A percentile compares a stretch with the other conserved stretches of the same genome.
These are phyloP conservation scores for Haberlea rhodopensis DNA, from an alignment of 257 asterid species.

Conservation along the genomic window DNA sequence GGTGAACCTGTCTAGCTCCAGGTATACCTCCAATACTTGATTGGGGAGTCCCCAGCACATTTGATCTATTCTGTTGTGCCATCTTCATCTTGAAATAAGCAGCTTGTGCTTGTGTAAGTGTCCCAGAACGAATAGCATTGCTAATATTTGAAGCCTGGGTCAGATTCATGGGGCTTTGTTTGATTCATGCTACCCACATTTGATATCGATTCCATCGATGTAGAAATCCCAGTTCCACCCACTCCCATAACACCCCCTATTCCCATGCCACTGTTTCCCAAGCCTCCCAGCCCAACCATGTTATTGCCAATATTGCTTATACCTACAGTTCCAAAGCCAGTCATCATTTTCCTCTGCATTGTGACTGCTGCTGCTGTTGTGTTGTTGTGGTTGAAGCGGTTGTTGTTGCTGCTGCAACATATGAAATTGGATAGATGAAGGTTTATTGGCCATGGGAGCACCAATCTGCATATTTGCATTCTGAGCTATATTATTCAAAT, in stretches of 20 bases:
- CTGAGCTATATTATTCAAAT: constrained; percentile 60
- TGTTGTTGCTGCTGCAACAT: constrained; percentile 61
- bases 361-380: constrained; percentile 43
- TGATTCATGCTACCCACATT: constrained; percentile 65
- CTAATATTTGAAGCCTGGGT: constrained; percentile 53
- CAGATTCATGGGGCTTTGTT: constrained; percentile 55
- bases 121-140: constrained; percentile 53
- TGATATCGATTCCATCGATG: constrained; percentile 64
- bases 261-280: constrained; percentile 63
- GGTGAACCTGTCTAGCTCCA: constrained; percentile 75
- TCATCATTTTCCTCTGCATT: constrained; percentile 78
- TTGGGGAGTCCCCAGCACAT: constrained; percentile 55
- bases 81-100: constrained; percentile 49
- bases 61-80: constrained; percentile 48
- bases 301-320: constrained; percentile 69
- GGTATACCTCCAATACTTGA: constrained; percentile 51
- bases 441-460: constrained; percentile 53
- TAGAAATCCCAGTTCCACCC: constrained; percentile 65
- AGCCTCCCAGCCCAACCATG: constrained; percentile 74
- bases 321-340: constrained; percentile 64
- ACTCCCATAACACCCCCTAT: constrained; percentile 71
- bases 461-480: constrained; percentile 62
- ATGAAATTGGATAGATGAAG: constrained; percentile 60
- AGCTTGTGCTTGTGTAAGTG: constrained; percentile 48
- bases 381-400: too few relatives aligned